Evolutionary conservation across 1,139 yeast species (phyloP), one percentile per base, ranked within the genome.

Genomic region (Hanseniaspora uvarum): DNA sequence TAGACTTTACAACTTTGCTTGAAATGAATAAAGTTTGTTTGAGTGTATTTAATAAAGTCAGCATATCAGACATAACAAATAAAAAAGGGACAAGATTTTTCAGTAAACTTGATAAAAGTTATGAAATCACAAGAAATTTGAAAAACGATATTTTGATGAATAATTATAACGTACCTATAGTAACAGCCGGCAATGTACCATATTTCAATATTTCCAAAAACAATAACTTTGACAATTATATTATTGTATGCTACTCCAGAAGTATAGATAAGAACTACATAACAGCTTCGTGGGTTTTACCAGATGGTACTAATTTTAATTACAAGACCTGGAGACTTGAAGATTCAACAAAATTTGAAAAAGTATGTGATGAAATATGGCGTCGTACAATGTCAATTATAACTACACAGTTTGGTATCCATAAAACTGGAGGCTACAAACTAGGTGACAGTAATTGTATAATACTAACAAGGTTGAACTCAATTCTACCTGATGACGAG

Each of bases 271-370:
- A 79, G 58, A 79, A 78, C 56, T 89, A 96, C 96, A 73, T 87
- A 49, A 79, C 83, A 28, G 94, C 87, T 0, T 83, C 95, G 0
- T 87, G 96, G 94, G 76, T 94, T 0, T 96, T 89, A 63, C 92
- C 92, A 52, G 75, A 77, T 62, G 96, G 96, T 0, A 72, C 72
- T 10, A 74, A 79, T 7, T 78, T 82, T 8, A 74, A 74, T 55
- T 76, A 82, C 1, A 83, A 81, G 59, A 77, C 89, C 0, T 83
- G 89, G 89, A 74, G 73, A 59, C 80, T 62, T 65, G 77, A 62
- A 41, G 67, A 53, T 44, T 60, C 78, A 60, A 56, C 72, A 63
- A 55, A 78, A 70, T 72, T 79, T 59, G 83, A 80, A 57, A 75
- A 72, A 6, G 78, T 79, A 1, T 76, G 81, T 58, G 73, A 74